A percentile compares a stretch with the other conserved stretches of the same genome.
These are phyloP conservation scores for Gonium pectorale DNA, from an alignment of 139 green algal genomes.

Conservation along the genomic window DNA sequence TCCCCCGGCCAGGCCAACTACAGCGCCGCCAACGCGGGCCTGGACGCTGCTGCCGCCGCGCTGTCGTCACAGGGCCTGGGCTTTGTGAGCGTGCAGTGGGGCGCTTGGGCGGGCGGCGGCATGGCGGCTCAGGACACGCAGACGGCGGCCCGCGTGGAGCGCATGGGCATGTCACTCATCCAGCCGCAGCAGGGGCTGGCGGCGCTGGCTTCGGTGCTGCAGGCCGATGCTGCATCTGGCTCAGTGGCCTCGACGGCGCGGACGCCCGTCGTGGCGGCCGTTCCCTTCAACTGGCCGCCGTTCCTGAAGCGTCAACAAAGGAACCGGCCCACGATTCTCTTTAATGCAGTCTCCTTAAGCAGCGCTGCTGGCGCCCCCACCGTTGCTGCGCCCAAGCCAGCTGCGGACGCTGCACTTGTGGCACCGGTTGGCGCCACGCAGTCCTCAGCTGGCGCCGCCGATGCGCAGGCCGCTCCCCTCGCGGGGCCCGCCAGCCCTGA, in stretches of 20 bases:
- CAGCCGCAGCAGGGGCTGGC: conserved; percentile 55
- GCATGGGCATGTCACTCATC: conserved; percentile 68
- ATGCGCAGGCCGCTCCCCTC: no score
- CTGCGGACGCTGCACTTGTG: no score
- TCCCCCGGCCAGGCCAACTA: conserved; percentile 89
- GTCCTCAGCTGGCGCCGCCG: no score
- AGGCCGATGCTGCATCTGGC: not conserved
- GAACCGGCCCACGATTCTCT: not conserved
- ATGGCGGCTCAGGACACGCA: conserved; percentile 53
- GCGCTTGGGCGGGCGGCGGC: conserved; percentile 77
- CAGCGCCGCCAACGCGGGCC: conserved; percentile 78
- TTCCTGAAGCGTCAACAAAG: conserved; percentile 16
- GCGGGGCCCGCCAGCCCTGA: not conserved
- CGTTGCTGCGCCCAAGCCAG: not conserved
- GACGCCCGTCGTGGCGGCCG: conserved; percentile 44
- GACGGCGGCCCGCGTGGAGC: conserved; percentile 45
- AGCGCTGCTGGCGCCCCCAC: no score
- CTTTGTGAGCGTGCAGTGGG: conserved; percentile 82
- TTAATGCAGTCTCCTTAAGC: not conserved
- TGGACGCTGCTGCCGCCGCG: conserved; percentile 65
- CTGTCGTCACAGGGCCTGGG: conserved; percentile 50
- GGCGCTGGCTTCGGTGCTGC: conserved; percentile 48
- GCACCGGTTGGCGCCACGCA: no score
- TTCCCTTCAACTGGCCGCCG: conserved; percentile 55
- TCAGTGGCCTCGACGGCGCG: no score